phyloP scores from a whole-genome alignment of 106 monocot genomes.

The Apostasia ramifera region DNA sequence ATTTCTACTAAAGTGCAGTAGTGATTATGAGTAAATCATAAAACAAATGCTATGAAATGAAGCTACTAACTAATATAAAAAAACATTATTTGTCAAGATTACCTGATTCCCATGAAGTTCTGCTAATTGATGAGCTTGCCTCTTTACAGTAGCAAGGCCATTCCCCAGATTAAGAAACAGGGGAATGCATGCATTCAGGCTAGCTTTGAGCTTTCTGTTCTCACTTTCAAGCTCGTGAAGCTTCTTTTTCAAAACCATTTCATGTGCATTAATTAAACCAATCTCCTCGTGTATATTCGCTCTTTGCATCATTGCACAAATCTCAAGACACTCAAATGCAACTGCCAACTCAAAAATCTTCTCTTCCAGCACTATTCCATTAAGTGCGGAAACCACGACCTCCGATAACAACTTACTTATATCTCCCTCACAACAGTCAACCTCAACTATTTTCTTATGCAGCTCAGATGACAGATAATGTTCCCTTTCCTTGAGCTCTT shows the following conservation, averaged over 20 bases:
- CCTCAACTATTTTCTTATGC: conserved; percentile 18
- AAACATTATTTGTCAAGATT: neutral
- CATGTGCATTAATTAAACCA: conserved; percentile 15
- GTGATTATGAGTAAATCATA: too few species aligned
- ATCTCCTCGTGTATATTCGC: conserved; percentile 42
- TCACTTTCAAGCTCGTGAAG: conserved; percentile 38
- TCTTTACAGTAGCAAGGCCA: conserved; percentile 34
- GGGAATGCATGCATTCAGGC: conserved; percentile 37
- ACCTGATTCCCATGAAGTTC: conserved; percentile 38
- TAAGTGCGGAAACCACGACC: conserved; percentile 33
- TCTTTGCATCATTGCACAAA: conserved; percentile 29
- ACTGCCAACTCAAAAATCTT: conserved; percentile 46
- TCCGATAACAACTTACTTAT: conserved; percentile 31
- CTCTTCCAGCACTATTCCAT: conserved; percentile 45
- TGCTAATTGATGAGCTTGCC: conserved; percentile 32
- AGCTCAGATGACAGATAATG: conserved; percentile 10
- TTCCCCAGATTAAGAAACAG: conserved; percentile 32
- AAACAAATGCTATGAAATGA: too few species aligned
- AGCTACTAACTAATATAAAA: too few species aligned
- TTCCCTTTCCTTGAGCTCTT: conserved; percentile 24
- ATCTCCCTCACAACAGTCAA: conserved; percentile 30
- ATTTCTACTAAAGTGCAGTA: too few species aligned
- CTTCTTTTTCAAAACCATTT: conserved; percentile 29
- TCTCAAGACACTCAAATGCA: conserved; percentile 46
- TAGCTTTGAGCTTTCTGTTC: conserved; percentile 41